Percentiles rank a stretch among this genome's conserved stretches.
These are phyloP conservation scores for Phytopythium oedochilum DNA, from an alignment of 352 stramenopile species.

Conservation along the genomic window DNA sequence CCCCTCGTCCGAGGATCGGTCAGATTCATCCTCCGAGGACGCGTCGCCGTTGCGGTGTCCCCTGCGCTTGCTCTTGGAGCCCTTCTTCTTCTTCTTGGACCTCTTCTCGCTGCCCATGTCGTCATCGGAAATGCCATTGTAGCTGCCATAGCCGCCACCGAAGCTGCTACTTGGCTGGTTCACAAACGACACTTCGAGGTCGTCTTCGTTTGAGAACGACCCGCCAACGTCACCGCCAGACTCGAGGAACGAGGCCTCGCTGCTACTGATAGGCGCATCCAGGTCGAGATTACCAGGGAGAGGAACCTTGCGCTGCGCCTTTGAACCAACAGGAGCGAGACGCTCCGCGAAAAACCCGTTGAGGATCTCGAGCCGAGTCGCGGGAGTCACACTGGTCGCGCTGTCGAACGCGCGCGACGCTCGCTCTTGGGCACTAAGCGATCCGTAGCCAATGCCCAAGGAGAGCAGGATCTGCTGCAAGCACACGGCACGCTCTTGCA, in stretches of 20 bases:
- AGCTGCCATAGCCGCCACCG: slow-evolving; percentile 12
- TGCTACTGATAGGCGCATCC: slow-evolving; percentile 46
- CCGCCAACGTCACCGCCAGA: slow-evolving; percentile 59
- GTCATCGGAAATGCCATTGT: slow-evolving; percentile 25
- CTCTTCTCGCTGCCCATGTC: slow-evolving; percentile 41
- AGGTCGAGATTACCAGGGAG: slow-evolving; percentile 79
- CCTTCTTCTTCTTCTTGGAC: slow-evolving; percentile 31
- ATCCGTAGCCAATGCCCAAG: slow-evolving; percentile 51
- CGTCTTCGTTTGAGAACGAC: slow-evolving; percentile 60
- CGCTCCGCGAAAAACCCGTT: slow-evolving; percentile 78
- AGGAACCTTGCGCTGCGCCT: slow-evolving; percentile 91
- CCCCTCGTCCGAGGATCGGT: slow-evolving; percentile 18
- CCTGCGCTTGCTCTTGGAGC: slow-evolving; percentile 3
- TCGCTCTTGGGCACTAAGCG: slow-evolving; percentile 56
- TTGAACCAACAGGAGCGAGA: slow-evolving; percentile 84
- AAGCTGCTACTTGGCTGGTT: slow-evolving; percentile 33
- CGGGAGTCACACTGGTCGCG: slow-evolving; percentile 34
- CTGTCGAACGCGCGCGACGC: slow-evolving; percentile 64
- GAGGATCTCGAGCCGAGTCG: slow-evolving; percentile 48
- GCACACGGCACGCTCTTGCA: slow-evolving; percentile 93
- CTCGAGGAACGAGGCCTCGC: slow-evolving; percentile 67
- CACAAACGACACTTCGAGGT: slow-evolving; percentile 80
- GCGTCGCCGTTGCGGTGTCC: neutral
- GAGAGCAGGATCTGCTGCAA: slow-evolving; percentile 68
- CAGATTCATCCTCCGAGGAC: slow-evolving; percentile 28